Percentiles rank a stretch among this genome's conserved stretches.
Evolutionary conservation across 306 rosid genomes (phyloP).

Genomic region (Cicer pinnatifidum): DNA sequence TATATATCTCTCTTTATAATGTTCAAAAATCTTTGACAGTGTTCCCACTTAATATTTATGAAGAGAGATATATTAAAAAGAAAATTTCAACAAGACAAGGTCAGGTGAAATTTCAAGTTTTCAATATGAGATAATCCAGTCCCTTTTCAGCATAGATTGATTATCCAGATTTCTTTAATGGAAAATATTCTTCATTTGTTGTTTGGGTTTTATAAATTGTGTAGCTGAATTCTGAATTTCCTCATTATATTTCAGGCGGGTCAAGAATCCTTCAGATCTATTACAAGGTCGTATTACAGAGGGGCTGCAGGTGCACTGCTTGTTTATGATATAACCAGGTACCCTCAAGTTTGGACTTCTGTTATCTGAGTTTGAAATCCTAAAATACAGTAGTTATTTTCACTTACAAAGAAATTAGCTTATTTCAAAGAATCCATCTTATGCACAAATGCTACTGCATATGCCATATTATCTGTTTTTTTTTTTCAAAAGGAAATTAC

Average conservation of each 20-base stretch:
- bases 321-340: constrained; percentile 98
- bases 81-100: background rate
- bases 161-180: background rate
- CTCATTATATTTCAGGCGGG: constrained; percentile 73
- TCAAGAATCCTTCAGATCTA: constrained; percentile 99
- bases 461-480: background rate
- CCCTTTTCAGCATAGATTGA: constrained; percentile 24
- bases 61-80: background rate
- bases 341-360: constrained; percentile 36
- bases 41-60: constrained; percentile 1
- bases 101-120: background rate
- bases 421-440: constrained; percentile 2
- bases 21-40: background rate
- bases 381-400: constrained; percentile 20
- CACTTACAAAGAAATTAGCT: background rate
- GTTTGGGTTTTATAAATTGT: constrained; percentile 35
- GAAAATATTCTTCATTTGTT: constrained; percentile 21
- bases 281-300: constrained; percentile 92
- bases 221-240: constrained; percentile 17
- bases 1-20: background rate
- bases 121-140: background rate
- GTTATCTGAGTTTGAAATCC: constrained; percentile 24
- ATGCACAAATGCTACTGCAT: constrained; percentile 9
- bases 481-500: no score
- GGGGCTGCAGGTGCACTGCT: constrained; percentile 99